Evolutionary conservation across 495 filamentous ascomycete species (phyloP), one percentile per base, ranked within the genome.

Genomic region (Poronia punctata): DNA sequence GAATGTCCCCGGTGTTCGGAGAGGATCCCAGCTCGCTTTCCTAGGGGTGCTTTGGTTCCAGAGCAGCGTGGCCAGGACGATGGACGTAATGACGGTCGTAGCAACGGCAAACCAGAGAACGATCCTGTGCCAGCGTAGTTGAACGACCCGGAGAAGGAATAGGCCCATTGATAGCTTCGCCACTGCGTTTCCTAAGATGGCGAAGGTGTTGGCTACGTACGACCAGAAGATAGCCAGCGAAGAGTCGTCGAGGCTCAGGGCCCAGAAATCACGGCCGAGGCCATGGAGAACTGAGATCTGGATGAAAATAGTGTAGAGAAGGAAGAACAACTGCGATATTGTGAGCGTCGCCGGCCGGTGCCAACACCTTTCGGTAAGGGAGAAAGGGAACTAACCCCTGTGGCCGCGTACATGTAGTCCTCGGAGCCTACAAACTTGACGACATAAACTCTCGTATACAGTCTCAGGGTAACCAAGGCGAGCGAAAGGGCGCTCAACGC

Each of bases 161-260:
- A 64, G 54, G 1, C 63, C 63, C 59, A 66, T 63, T 4, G 61
- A 64, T 19, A 64, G 35, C 38, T 66, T 66, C 39, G 63, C 61
- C 48, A 65, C 52, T 19, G 63, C 57, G 17, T 63, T 65, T 11
- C 63, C 63, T 2, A 46, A 54, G 33, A 66, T 57, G 34, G 59
- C 61, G 35, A 66, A 64, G 10, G 53, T 59, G 35, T 65, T 64
- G 32, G 59, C 61, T 7, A 66, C 50, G 23, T 62, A 62, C 3
- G 53, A 57, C 62, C 62, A 66, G 21, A 66, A 56, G 23, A 64
- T 64, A 23, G 62, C 59, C 10, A 53, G 29, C 4, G 62, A 57
- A 8, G 49, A 49, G 17, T 63, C 40, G 46, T 60, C 56, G 28
- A 59, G 30, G 0, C 34, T 42, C 0, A 65, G 53, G 1, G 34